Percentiles rank a stretch among this genome's conserved stretches.
phyloP scores from a whole-genome alignment of 2,329 filamentous ascomycete species.

The Akanthomyces muscarius region DNA sequence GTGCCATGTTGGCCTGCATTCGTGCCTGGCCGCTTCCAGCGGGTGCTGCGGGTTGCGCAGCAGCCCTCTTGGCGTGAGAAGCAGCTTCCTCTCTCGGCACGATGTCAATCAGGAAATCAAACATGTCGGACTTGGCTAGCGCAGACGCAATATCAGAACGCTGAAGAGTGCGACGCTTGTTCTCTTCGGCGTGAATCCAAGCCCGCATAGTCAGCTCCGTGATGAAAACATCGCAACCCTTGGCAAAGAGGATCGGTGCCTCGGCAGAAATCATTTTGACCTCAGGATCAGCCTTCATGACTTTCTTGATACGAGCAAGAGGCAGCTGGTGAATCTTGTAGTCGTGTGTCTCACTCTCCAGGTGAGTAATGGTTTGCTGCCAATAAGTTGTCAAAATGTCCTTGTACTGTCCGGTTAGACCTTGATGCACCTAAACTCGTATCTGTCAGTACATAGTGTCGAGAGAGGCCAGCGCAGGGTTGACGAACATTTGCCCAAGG shows the following conservation, averaged over 20 bases:
- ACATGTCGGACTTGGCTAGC: constrained; percentile 97
- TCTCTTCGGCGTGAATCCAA: constrained; percentile 99
- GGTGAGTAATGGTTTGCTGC: constrained; percentile 95
- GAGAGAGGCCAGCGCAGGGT: not conserved
- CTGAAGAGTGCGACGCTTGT: constrained; percentile 93
- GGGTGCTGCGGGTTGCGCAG: constrained; percentile 46
- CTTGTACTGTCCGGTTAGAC: constrained; percentile 85
- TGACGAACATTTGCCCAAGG: constrained; percentile 85
- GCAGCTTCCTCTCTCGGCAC: constrained; percentile 92
- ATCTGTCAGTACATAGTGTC: not conserved
- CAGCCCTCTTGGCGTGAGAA: constrained; percentile 74
- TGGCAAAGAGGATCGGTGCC: constrained; percentile 94
- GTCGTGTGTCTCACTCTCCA: constrained; percentile 93
- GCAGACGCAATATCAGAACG: constrained; percentile 95
- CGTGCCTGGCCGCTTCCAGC: constrained; percentile 47
- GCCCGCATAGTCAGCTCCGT: constrained; percentile 98
- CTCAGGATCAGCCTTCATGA: constrained; percentile 99
- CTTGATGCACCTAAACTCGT: constrained; percentile 78
- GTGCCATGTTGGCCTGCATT: constrained; percentile 47
- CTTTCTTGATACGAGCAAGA: constrained; percentile 98
- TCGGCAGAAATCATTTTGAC: constrained; percentile 99
- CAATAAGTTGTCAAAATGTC: constrained; percentile 98
- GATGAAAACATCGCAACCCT: constrained; percentile 98
- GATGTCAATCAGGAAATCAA: constrained; percentile 98
- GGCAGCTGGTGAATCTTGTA: constrained; percentile 96